Percentiles rank a stretch among this genome's conserved stretches.
Conservation (phyloP, 768 basidiomycete species). For the Calocybe gangraenosa region DNA sequence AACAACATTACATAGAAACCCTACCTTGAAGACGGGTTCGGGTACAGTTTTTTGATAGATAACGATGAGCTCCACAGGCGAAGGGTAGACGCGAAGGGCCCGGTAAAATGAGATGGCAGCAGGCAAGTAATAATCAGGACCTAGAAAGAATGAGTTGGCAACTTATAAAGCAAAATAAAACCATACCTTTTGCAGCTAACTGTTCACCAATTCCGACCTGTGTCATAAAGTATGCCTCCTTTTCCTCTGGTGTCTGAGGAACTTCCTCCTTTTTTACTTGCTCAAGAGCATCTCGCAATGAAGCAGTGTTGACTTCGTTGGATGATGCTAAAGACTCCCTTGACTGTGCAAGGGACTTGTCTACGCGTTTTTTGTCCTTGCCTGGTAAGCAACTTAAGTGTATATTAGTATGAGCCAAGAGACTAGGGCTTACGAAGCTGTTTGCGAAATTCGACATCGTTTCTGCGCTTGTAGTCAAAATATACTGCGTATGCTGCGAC, state of each 20-base stretch:
- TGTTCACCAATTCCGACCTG: conserved; percentile 88
- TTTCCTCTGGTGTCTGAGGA: conserved; percentile 67
- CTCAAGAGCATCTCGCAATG: conserved; percentile 61
- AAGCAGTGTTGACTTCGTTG: conserved; percentile 35
- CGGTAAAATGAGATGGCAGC: conserved; percentile 91
- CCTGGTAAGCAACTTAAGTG: too few species aligned
- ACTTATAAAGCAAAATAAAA: background rate
- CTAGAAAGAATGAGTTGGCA: conserved; percentile 33
- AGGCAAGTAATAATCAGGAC: conserved; percentile 70
- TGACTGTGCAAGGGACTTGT: conserved; percentile 58
- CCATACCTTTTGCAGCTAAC: conserved; percentile 68
- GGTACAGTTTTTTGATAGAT: conserved; percentile 94
- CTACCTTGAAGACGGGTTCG: conserved; percentile 71
- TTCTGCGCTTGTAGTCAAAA: conserved; percentile 93
- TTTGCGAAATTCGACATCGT: conserved; percentile 83
- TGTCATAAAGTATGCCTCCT: conserved; percentile 88
- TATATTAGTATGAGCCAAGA: conserved; percentile 12
- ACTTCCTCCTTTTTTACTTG: conserved; percentile 65
- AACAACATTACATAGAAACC: conserved; percentile 12
- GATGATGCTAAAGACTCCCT: conserved; percentile 27
- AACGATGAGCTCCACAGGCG: conserved; percentile 88
- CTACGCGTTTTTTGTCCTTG: conserved; percentile 88
- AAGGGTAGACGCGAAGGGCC: conserved; percentile 91
- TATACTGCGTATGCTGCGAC: conserved; percentile 82
- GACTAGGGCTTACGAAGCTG: conserved; percentile 63